Conservation (phyloP, 192 early-diverging fungal species). For the Jimgerdemannia flammicorona region DNA sequence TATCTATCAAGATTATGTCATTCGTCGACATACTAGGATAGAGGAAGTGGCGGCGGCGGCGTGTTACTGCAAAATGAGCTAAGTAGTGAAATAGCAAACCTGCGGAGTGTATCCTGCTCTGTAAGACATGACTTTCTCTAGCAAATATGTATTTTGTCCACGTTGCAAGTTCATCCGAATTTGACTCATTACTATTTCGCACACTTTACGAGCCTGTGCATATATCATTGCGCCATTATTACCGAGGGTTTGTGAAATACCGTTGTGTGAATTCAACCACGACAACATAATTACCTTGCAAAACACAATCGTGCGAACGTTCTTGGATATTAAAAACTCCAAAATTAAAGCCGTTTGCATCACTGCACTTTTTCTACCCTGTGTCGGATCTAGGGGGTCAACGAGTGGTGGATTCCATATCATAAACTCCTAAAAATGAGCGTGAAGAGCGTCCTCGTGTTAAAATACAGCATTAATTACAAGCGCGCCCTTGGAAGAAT, state of each 20-base stretch:
- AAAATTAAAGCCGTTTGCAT: slow-evolving; percentile 30
- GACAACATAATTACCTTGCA: slow-evolving; percentile 36
- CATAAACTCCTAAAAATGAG: slow-evolving; percentile 22
- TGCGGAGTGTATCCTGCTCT: slow-evolving; percentile 71
- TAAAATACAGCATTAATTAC: background rate
- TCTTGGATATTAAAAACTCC: slow-evolving; percentile 24
- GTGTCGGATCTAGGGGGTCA: background rate
- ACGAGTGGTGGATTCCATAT: slow-evolving; percentile 43
- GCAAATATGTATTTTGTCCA: slow-evolving; percentile 10
- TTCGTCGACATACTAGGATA: background rate
- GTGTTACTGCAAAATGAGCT: background rate
- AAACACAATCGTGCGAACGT: slow-evolving; percentile 47
- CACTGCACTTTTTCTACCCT: slow-evolving; percentile 13
- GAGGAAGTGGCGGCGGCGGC: no score
- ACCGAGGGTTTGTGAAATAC: background rate
- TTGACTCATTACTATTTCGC: slow-evolving; percentile 36
- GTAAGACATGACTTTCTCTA: slow-evolving; percentile 55
- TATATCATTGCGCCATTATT: no score
- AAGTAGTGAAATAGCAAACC: background rate
- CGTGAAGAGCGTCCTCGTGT: background rate
- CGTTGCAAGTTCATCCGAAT: slow-evolving; percentile 18
- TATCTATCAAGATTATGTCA: background rate
- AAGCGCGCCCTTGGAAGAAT: background rate
- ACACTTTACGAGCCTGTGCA: slow-evolving; percentile 24
- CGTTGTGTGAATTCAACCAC: background rate